Conservation (phyloP, 2,329 filamentous ascomycete genomes). For the Claviceps arundinis region DNA sequence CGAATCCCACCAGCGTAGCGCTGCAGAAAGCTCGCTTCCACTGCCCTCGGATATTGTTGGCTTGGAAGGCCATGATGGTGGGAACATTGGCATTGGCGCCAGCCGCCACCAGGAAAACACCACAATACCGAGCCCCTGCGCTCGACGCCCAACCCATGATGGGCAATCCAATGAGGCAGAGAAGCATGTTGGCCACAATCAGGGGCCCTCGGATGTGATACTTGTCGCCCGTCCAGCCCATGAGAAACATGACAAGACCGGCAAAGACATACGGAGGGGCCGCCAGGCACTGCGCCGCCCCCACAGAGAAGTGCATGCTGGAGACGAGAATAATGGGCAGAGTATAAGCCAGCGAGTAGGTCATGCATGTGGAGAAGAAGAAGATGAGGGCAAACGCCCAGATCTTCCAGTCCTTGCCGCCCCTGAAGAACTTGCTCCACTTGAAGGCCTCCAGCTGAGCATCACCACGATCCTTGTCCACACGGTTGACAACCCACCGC, state of each 20-base stretch:
- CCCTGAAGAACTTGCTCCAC: constrained; percentile 30
- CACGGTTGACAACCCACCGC: constrained; percentile 37
- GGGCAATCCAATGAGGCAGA: constrained; percentile 55
- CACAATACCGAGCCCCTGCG: constrained; percentile 52
- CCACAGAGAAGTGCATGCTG: constrained; percentile 51
- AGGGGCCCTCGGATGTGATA: constrained; percentile 53
- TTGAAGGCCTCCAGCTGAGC: constrained; percentile 39
- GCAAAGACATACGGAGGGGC: constrained; percentile 57
- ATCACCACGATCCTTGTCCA: constrained; percentile 47
- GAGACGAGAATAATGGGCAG: constrained; percentile 57
- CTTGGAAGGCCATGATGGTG: constrained; percentile 63
- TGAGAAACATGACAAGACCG: constrained; percentile 45
- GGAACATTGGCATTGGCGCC: constrained; percentile 71
- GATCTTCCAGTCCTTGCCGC: constrained; percentile 40
- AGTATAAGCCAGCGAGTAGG: constrained; percentile 68
- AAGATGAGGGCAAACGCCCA: constrained; percentile 50
- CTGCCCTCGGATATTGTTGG: constrained; percentile 77
- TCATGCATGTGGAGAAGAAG: constrained; percentile 55
- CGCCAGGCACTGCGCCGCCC: constrained; percentile 53
- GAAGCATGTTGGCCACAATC: constrained; percentile 49
- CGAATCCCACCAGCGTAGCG: constrained; percentile 62
- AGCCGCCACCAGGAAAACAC: constrained; percentile 62
- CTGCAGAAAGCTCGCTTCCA: constrained; percentile 78
- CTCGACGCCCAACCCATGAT: constrained; percentile 55
- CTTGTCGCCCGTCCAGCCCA: constrained; percentile 53